Evolutionary conservation across 1,284 basidiomycete species (phyloP).

Genomic region (Anthracocystis walkeri): DNA sequence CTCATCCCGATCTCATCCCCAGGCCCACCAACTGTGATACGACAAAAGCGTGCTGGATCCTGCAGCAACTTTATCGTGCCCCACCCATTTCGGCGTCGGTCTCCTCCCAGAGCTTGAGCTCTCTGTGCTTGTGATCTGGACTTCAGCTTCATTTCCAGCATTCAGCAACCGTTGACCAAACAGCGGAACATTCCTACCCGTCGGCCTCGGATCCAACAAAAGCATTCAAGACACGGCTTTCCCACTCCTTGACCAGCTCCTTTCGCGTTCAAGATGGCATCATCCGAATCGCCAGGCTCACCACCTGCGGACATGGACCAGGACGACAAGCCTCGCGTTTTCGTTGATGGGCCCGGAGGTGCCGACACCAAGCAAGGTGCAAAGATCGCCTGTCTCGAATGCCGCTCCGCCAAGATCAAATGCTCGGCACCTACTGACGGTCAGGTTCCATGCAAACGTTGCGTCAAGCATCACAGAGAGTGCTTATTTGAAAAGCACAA

Average conservation of each 20-base stretch:
- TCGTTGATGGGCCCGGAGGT: slow-evolving; percentile 60
- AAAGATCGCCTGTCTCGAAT: slow-evolving; percentile 59
- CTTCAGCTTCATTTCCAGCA: neutral
- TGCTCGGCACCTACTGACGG: slow-evolving; percentile 63
- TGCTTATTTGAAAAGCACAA: slow-evolving; percentile 63
- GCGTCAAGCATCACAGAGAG: slow-evolving; percentile 55
- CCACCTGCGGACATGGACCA: slow-evolving; percentile 26
- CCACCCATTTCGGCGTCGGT: no score
- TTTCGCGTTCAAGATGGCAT: slow-evolving; percentile 16
- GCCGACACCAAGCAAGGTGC: slow-evolving; percentile 61
- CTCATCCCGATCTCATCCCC: neutral
- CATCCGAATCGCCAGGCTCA: slow-evolving; percentile 31
- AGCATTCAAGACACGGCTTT: neutral
- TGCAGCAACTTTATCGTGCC: neutral
- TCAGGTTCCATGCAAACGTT: slow-evolving; percentile 60
- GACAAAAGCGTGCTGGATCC: neutral
- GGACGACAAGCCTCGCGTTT: slow-evolving; percentile 53
- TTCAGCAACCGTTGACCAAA: neutral
- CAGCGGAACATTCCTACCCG: neutral
- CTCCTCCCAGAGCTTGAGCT: neutral
- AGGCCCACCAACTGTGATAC: slow-evolving; percentile 1
- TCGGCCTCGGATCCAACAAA: neutral
- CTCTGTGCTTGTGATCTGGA: neutral
- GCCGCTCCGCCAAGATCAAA: slow-evolving; percentile 59
- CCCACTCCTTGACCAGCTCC: neutral